phyloP scores from a whole-genome alignment of 2,329 filamentous ascomycete genomes.

The Tothia fuscella region DNA sequence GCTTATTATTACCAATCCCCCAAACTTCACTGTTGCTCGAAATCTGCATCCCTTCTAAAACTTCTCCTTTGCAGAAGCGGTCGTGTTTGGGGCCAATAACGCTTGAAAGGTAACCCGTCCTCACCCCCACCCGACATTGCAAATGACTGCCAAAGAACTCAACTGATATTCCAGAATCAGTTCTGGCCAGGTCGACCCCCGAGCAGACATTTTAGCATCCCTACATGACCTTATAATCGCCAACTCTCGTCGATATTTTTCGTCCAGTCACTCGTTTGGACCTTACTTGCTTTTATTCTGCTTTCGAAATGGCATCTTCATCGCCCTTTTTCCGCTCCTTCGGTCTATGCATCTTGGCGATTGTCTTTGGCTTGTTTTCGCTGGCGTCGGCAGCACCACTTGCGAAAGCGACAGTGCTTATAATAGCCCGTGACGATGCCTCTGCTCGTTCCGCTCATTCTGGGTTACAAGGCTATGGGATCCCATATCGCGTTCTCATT shows the following conservation, averaged over 20 bases:
- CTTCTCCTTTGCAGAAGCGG: too few species aligned
- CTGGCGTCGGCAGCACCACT: background rate
- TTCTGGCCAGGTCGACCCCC: too few species aligned
- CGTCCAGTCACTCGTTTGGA: constrained; percentile 5
- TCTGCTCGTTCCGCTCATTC: constrained; percentile 38
- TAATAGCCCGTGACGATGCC: constrained; percentile 42
- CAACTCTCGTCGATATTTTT: background rate
- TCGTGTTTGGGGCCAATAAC: too few species aligned
- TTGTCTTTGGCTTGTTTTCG: background rate
- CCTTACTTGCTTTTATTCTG: background rate
- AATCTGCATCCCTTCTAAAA: too few species aligned
- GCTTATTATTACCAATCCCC: too few species aligned
- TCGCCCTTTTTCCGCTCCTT: background rate
- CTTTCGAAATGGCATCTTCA: background rate
- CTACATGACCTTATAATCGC: constrained; percentile 2
- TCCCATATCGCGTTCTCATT: constrained; percentile 43
- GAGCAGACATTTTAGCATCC: background rate
- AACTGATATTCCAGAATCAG: too few species aligned
- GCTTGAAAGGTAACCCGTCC: too few species aligned
- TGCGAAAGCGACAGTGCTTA: constrained; percentile 34
- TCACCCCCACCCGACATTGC: too few species aligned
- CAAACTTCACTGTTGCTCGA: too few species aligned
- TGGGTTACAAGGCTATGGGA: constrained; percentile 49
- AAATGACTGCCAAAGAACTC: too few species aligned
- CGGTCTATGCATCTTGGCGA: background rate